A percentile compares a stretch with the other conserved stretches of the same genome.
phyloP scores from a whole-genome alignment of 164 flowering plant genomes.

The Nelumbo lutea region DNA sequence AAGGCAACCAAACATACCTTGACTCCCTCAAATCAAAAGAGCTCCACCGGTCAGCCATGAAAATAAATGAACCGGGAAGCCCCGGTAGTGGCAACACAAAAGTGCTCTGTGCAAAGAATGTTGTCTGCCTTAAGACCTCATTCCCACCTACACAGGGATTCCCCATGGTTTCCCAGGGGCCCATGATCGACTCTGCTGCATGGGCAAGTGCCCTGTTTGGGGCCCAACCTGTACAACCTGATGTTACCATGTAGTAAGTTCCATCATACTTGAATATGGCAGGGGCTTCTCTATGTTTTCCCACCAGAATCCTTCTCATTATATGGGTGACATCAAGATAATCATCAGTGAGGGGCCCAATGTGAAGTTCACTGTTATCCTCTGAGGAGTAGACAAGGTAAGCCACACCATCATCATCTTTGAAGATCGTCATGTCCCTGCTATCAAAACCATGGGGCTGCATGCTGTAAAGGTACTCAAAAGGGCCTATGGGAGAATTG shows the following conservation, averaged over 20 bases:
- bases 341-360: slow-evolving; percentile 75
- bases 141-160: slow-evolving; percentile 92
- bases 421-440: slow-evolving; percentile 94
- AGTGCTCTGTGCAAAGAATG: slow-evolving; percentile 89
- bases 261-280: slow-evolving; percentile 77
- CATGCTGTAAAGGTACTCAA: slow-evolving; percentile 70
- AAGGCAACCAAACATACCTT: slow-evolving; percentile 91
- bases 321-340: slow-evolving; percentile 65
- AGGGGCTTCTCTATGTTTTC: slow-evolving; percentile 93
- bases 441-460: slow-evolving; percentile 89
- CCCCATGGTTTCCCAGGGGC: slow-evolving; percentile 93
- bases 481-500: slow-evolving; percentile 86
- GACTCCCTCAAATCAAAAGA: slow-evolving; percentile 82
- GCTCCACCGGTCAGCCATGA: slow-evolving; percentile 95
- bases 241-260: slow-evolving; percentile 95
- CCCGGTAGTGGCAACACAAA: slow-evolving; percentile 69
- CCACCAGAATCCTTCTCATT: slow-evolving; percentile 60
- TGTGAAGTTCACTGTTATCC: slow-evolving; percentile 90
- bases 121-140: slow-evolving; percentile 53
- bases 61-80: slow-evolving; percentile 56
- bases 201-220: slow-evolving; percentile 92
- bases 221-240: slow-evolving; percentile 97
- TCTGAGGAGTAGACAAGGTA: slow-evolving; percentile 87
- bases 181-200: slow-evolving; percentile 91
- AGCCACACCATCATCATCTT: slow-evolving; percentile 82